Evolutionary conservation across 306 rosid genomes (phyloP), one percentile per base, ranked within the genome.

Genomic region (Medicago ruthenica): DNA sequence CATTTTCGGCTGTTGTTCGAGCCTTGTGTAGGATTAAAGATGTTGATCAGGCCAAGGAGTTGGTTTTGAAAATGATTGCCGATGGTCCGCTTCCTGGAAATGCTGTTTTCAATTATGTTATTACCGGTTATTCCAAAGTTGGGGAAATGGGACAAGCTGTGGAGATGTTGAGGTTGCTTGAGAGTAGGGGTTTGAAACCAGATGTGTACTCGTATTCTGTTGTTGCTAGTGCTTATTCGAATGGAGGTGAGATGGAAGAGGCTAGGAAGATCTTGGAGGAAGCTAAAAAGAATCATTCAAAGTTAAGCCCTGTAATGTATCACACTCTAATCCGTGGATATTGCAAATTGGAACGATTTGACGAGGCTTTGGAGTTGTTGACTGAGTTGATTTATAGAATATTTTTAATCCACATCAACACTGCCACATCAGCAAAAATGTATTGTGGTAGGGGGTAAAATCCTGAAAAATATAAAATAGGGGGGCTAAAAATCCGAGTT

Each of bases 71-170:
- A 75, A 94, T 91, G 97, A 80, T 88, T 61, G 78, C 75, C 6
- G 86, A 88, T 16, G 97, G 90, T 20, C 98, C 96, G 0, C 90
- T 91, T 12, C 97, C 97, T 42, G 97, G 97, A 51, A 91, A 87
- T 86, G 89, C 88, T 7, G 89, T 82, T 76, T 94, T 91, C 87
- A 94, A 94, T 77, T 79, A 75, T 8, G 81, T 88, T 31, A 88
- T 92, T 59, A 88, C 85, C 9, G 90, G 82, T 4, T 88, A 78
- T 78, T 79, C 89, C 2, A 86, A 88, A 80, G 84, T 73, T 8
- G 93, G 95, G 16, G 90, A 90, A 48, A 74, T 87, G 80, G 84
- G 48, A 55, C 87, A 86, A 75, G 96, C 96, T 55, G 21, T 87
- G 72, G 86, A 88, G 67, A 81, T 87, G 76, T 51, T 87, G 83